A percentile compares a stretch with the other conserved stretches of the same genome.
These are phyloP conservation scores for Funneliformis mosseae DNA, from an alignment of 192 early-diverging fungal genomes.

Conservation along the genomic window DNA sequence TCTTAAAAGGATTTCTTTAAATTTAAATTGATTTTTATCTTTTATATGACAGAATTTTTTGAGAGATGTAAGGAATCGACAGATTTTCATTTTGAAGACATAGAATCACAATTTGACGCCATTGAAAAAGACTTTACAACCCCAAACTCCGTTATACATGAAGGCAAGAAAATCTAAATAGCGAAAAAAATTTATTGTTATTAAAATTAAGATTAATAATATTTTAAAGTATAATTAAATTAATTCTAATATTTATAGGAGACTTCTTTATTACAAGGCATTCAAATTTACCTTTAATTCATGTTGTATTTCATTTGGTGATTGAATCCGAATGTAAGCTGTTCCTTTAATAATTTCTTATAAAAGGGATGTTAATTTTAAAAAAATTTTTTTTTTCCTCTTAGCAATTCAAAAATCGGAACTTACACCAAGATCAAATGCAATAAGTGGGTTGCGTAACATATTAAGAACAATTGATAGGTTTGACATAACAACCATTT, in stretches of 20 bases:
- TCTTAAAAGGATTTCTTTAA: neutral
- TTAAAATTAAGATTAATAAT: neutral
- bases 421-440: slow-evolving; percentile 12
- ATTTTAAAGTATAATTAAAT: neutral
- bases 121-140: slow-evolving; percentile 55
- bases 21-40: neutral
- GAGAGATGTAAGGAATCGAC: slow-evolving; percentile 64
- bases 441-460: slow-evolving; percentile 56
- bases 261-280: slow-evolving; percentile 78
- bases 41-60: slow-evolving; percentile 58
- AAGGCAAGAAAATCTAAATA: slow-evolving; percentile 46
- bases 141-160: slow-evolving; percentile 38
- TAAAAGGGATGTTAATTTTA: neutral
- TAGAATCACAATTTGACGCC: slow-evolving; percentile 63
- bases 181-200: neutral
- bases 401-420: slow-evolving; percentile 31
- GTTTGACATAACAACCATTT: slow-evolving; percentile 64
- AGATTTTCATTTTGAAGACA: slow-evolving; percentile 75
- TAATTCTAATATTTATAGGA: slow-evolving; percentile 37
- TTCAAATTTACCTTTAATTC: slow-evolving; percentile 72
- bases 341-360: neutral
- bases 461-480: slow-evolving; percentile 61
- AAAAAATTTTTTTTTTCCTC: neutral
- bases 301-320: slow-evolving; percentile 77
- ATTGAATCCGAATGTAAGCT: slow-evolving; percentile 57